Evolutionary conservation across 805 yeast genomes (phyloP), one percentile per base, ranked within the genome.

Genomic region (Saturnispora sanitii): DNA sequence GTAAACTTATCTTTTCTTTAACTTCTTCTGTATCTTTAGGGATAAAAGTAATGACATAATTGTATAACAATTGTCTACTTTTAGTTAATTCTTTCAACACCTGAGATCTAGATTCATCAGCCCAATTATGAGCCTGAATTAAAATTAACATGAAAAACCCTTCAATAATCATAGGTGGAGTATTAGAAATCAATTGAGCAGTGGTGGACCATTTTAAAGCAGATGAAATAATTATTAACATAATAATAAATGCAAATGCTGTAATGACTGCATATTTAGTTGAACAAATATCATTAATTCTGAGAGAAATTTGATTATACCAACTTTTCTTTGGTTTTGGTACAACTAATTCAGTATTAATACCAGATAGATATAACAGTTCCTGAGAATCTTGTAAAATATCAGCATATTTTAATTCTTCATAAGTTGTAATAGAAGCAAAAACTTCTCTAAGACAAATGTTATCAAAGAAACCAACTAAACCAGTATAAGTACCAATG

Each of bases 401-500:
- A 6, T 34, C 38, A 1, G 38, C 46, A 34, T 56, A 58, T 30
- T 57, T 53, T 1, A 21, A 23, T 8, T 49, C 43, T 23, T 44
- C 48, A 33, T 50, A 41, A 31, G 29, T 22, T 17, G 48, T 44
- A 33, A 46, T 54, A 17, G 63, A 49, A 33, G 49, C 52, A 35
- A 60, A 65, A n/a, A 57, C 62, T 41, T 64, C 59, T 49, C 70
- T 56, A 31, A 66, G 49, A 34, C 59, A 60, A 44, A 63, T 64
- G 2, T 68, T 68, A 45, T 66, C 70, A 34, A 61, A 35, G 44
- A 64, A 65, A 2, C 70, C 70, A 30, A 65, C 52, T 19, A 66
- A 51, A 18, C 71, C 71, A 1, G 70, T 62, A 45, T 66, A 66
- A 1, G 71, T 65, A 36, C 71, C 70, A 44, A 64, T 65, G 34